phyloP scores from a whole-genome alignment of 1,139 yeast species.

The Yamadazyma dushanensis region DNA sequence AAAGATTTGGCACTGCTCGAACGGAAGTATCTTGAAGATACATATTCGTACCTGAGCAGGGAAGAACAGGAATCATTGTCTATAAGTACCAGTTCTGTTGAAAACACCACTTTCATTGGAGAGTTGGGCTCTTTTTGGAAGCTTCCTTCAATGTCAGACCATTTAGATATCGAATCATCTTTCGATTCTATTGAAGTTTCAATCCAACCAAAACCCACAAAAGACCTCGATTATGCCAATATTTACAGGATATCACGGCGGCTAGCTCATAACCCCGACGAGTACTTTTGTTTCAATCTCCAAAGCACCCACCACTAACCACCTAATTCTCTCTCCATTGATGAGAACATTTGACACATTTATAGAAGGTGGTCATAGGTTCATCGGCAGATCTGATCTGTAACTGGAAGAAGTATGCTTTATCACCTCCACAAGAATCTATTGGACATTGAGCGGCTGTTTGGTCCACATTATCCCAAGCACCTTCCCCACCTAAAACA shows the following conservation, averaged over 20 bases:
- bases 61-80: constrained; percentile 2
- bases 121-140: constrained; percentile 10
- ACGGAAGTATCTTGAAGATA: constrained; percentile 1
- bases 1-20: constrained; percentile 4
- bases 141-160: constrained; percentile 9
- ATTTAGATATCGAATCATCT: constrained; percentile 10
- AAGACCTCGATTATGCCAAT: constrained; percentile 7
- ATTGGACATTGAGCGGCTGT: constrained; percentile 87
- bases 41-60: constrained; percentile 6
- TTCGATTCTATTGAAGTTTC: constrained; percentile 12
- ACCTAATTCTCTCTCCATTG: constrained; percentile 92
- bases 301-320: constrained; percentile 2
- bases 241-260: constrained; percentile 11
- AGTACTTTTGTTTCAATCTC: constrained; percentile 20
- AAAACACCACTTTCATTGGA: neutral
- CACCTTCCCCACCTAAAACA: constrained; percentile 94
- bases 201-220: constrained; percentile 2
- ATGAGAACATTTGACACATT: constrained; percentile 87
- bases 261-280: constrained; percentile 18
- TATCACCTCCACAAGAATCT: constrained; percentile 80
- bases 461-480: constrained; percentile 98
- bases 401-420: constrained; percentile 94
- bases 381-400: constrained; percentile 92
- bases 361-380: constrained; percentile 96
- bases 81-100: neutral